These are phyloP conservation scores for Jasminum sambac DNA, from an alignment of 257 asterid genomes.

Conservation along the genomic window DNA sequence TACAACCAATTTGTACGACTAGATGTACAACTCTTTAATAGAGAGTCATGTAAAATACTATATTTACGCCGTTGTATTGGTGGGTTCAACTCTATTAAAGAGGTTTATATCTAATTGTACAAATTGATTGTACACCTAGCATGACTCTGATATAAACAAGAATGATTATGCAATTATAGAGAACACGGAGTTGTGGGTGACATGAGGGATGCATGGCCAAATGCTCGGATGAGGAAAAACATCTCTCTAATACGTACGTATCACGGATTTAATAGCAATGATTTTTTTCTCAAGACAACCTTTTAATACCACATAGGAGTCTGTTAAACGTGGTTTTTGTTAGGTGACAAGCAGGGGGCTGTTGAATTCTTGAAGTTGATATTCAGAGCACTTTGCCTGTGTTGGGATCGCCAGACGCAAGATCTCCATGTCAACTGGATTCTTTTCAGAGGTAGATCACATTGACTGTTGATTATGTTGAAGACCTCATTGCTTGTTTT, in stretches of 20 bases:
- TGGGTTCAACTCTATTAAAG: too few species aligned
- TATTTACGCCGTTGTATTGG: too few species aligned
- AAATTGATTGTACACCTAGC: too few species aligned
- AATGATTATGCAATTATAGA: slow-evolving; percentile 45
- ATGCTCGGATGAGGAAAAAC: slow-evolving; percentile 85
- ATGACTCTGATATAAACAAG: too few species aligned
- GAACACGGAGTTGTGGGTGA: slow-evolving; percentile 98
- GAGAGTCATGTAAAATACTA: too few species aligned
- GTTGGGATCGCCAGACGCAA: slow-evolving; percentile 99
- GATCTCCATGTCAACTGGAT: slow-evolving; percentile 96
- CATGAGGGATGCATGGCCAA: slow-evolving; percentile 99
- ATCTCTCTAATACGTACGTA: slow-evolving; percentile 77
- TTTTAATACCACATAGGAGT: too few species aligned
- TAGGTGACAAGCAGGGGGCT: slow-evolving; percentile 91
- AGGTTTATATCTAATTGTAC: too few species aligned
- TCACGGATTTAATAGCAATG: slow-evolving; percentile 91
- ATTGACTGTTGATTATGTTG: neutral
- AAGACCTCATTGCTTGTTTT: neutral
- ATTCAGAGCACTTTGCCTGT: slow-evolving; percentile 90
- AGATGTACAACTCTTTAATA: too few species aligned
- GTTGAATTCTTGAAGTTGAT: slow-evolving; percentile 80
- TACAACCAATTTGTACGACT: too few species aligned
- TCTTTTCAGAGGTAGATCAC: slow-evolving; percentile 84
- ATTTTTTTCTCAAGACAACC: neutral
- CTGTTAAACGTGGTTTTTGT: slow-evolving; percentile 15